These are phyloP conservation scores for Paramarasmius palmivorus DNA, from an alignment of 1,284 basidiomycete genomes.

Conservation along the genomic window DNA sequence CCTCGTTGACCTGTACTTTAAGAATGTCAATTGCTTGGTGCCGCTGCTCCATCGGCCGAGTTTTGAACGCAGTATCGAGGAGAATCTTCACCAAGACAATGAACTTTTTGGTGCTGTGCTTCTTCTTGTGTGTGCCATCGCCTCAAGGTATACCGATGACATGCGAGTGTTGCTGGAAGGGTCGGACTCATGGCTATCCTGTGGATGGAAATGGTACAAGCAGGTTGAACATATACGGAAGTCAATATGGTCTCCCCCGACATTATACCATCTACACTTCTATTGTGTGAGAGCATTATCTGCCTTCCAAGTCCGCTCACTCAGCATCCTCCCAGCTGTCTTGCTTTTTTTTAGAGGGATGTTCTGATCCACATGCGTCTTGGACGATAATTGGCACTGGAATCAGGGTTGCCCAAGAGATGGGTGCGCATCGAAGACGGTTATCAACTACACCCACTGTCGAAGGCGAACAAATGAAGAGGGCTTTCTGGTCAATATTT, in stretches of 20 bases:
- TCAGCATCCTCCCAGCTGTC: slow-evolving; percentile 33
- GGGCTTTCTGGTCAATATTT: not conserved
- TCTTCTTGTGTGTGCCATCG: slow-evolving; percentile 65
- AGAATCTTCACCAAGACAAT: slow-evolving; percentile 50
- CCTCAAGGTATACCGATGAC: slow-evolving; percentile 61
- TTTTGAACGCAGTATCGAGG: slow-evolving; percentile 15
- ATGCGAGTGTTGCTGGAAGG: slow-evolving; percentile 47
- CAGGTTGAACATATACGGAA: slow-evolving; percentile 56
- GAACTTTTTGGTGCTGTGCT: slow-evolving; percentile 58
- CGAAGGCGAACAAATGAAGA: slow-evolving; percentile 4
- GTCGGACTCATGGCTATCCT: slow-evolving; percentile 44
- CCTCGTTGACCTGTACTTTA: slow-evolving; percentile 12
- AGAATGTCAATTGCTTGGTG: slow-evolving; percentile 2
- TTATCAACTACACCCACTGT: not conserved
- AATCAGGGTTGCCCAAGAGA: slow-evolving; percentile 3
- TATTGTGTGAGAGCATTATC: slow-evolving; percentile 32
- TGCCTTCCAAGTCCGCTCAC: slow-evolving; percentile 1
- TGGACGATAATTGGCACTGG: slow-evolving; percentile 51
- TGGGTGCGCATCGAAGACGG: not conserved
- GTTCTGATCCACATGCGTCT: slow-evolving; percentile 66
- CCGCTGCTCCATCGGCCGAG: slow-evolving; percentile 36
- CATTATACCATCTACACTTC: slow-evolving; percentile 62
- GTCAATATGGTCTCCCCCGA: slow-evolving; percentile 49
- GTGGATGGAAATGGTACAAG: slow-evolving; percentile 76
- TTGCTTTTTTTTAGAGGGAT: slow-evolving; percentile 52